Base-by-base conservation (phyloP, 2,329 filamentous ascomycete genomes). In the Sporothrix sp. region DNA sequence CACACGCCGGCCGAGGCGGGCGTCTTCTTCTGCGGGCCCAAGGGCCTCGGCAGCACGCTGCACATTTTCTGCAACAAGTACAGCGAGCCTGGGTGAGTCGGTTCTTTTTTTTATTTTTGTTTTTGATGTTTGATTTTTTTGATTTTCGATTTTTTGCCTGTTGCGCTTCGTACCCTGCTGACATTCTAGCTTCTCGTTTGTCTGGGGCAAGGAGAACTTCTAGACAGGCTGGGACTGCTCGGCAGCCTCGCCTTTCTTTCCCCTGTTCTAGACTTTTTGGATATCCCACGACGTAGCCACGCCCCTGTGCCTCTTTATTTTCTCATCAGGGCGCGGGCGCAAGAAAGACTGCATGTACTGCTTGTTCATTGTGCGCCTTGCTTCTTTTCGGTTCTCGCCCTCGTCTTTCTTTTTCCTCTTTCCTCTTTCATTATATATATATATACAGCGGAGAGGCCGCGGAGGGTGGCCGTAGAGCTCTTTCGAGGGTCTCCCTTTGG, bases 21-120 rank as follows among this genome's bases (percentile, higher is more conserved):
- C 59, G 84, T 88, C 16, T 88, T 93, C 72, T 93, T 91, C 73
- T 93, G 87, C 63, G 87, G 87, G 0, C 87, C 87, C 30, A 91
- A 91, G 70, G 81, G 79, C 1, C 68, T 91, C 57, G 87, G 87
- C 46, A 88, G 82, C 62, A 71, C 80, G 54, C 67, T 93, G 63
- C 87, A 93, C 62, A 76, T 88, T 54, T 89, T 86, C 69, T 93
- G 87, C 68, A 93, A 91, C 66, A 87, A 87, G 74, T 91, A 91
- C 70, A 87, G 83, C 52, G 85, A 90, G 62, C 85, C 85, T 63
- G 85, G 79, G 73, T 86, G 74, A 72, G 81, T 72, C n/a, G n/a
- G n/a, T n/a, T n/a, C n/a, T 48, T 38, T 13, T n/a, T 20, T 6
- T 32, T 3, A 32, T 27, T n/a, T 8, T 27, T 2, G 11, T 8